Evolutionary conservation across 345 rosid species (phyloP).

Genomic region (Cardiospermum halicacabum): DNA sequence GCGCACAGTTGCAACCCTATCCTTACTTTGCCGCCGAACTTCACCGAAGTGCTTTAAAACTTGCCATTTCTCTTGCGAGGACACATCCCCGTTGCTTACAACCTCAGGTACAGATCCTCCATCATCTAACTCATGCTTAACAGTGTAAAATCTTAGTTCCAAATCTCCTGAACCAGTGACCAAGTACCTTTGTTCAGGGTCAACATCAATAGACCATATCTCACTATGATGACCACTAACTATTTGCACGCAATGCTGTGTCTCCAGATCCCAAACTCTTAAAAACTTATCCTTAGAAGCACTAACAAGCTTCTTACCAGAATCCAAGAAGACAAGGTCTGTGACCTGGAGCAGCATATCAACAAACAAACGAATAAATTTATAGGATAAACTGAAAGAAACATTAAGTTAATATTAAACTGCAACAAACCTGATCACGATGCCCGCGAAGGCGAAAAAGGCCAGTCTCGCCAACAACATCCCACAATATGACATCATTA

Average conservation of each 20-base stretch:
- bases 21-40: conserved; percentile 78
- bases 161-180: conserved; percentile 89
- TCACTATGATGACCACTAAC: conserved; percentile 96
- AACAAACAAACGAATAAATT: background rate
- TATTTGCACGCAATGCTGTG: conserved; percentile 90
- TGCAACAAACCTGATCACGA: conserved; percentile 71
- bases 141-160: conserved; percentile 69
- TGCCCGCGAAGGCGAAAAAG: conserved; percentile 86
- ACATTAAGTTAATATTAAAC: background rate
- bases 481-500: conserved; percentile 87
- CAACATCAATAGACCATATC: conserved; percentile 90
- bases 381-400: background rate
- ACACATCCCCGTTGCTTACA: conserved; percentile 31
- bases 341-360: conserved; percentile 64
- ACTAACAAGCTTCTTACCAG: conserved; percentile 80
- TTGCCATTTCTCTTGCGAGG: conserved; percentile 62
- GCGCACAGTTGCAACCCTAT: conserved; percentile 77
- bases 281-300: conserved; percentile 91
- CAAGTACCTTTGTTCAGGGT: conserved; percentile 71
- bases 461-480: conserved; percentile 82
- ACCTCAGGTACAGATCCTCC: conserved; percentile 22
- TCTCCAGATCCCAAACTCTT: conserved; percentile 99
- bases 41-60: conserved; percentile 71
- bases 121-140: conserved; percentile 40
- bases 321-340: conserved; percentile 83